Evolutionary conservation across 2,329 filamentous ascomycete species (phyloP).

Genomic region (Aspergillus nomiae): DNA sequence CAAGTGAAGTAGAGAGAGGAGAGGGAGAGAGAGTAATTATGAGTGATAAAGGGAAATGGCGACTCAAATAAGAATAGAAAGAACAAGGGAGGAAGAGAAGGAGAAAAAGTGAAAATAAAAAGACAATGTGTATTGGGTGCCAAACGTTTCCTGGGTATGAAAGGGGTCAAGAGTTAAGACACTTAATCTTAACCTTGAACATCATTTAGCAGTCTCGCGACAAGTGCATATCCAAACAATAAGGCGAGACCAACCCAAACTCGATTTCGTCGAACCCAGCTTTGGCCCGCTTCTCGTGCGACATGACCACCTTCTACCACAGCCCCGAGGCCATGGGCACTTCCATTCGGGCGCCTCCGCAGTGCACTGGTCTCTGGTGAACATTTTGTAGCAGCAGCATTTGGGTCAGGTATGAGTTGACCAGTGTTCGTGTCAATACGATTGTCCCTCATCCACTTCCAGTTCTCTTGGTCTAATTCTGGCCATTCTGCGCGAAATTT

Average conservation of each 20-base stretch:
- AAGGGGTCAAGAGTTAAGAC: not conserved
- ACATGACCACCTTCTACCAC: constrained; percentile 80
- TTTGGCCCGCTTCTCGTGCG: constrained; percentile 73
- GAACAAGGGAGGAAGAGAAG: not conserved
- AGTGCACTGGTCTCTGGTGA: constrained; percentile 64
- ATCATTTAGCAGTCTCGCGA: constrained; percentile 72
- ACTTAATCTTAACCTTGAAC: constrained; percentile 33
- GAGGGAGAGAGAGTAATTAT: not conserved
- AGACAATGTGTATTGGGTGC: not conserved
- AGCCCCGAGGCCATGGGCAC: constrained; percentile 56
- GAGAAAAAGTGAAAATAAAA: not conserved
- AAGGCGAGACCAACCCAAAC: constrained; percentile 68
- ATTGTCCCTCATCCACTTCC: constrained; percentile 85
- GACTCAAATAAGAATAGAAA: not conserved
- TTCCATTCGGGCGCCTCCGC: constrained; percentile 64
- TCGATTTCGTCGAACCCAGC: constrained; percentile 82
- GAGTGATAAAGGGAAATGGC: not conserved
- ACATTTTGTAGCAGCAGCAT: constrained; percentile 54
- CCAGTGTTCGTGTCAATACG: constrained; percentile 79
- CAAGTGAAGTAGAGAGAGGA: not conserved
- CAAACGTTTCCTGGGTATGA: not conserved
- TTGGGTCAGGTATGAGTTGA: constrained; percentile 58
- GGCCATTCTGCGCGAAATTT: constrained; percentile 91
- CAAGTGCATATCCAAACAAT: constrained; percentile 80
- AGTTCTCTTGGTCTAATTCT: constrained; percentile 85